Percentiles rank a stretch among this genome's conserved stretches.
Evolutionary conservation across 176 grass and related monocot species (phyloP).

Genomic region (Bromus sterilis): DNA sequence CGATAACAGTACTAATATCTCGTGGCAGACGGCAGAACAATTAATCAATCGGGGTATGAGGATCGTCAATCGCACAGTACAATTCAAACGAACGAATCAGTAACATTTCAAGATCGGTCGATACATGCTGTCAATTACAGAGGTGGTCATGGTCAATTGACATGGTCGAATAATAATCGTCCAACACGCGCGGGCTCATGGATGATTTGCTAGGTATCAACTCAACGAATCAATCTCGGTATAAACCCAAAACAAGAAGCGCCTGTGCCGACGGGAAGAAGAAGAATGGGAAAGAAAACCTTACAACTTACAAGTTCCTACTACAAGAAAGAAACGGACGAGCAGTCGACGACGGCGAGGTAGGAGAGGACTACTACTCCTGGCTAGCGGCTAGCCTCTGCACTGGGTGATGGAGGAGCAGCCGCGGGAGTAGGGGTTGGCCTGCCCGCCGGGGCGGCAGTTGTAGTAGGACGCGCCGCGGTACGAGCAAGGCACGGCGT

Average conservation of each 20-base stretch:
- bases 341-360: neutral
- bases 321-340: neutral
- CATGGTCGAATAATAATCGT: no score
- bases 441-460: slow-evolving; percentile 36
- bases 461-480: slow-evolving; percentile 50
- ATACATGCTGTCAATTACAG: neutral
- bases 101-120: neutral
- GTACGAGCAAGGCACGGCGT: slow-evolving; percentile 30
- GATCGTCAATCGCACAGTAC: neutral
- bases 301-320: slow-evolving; percentile 9
- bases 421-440: slow-evolving; percentile 43
- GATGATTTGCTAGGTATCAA: neutral
- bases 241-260: neutral
- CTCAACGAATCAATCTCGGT: neutral
- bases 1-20: neutral
- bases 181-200: no score
- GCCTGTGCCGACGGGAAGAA: neutral
- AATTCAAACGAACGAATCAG: neutral
- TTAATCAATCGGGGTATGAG: neutral
- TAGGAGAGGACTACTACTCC: no score
- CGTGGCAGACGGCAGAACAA: neutral
- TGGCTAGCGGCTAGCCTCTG: slow-evolving; percentile 12
- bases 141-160: no score
- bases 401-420: slow-evolving; percentile 42
- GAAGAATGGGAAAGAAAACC: neutral